Base-by-base conservation (phyloP, 2,329 filamentous ascomycete genomes). In the Dendrostoma leiphaemia region DNA sequence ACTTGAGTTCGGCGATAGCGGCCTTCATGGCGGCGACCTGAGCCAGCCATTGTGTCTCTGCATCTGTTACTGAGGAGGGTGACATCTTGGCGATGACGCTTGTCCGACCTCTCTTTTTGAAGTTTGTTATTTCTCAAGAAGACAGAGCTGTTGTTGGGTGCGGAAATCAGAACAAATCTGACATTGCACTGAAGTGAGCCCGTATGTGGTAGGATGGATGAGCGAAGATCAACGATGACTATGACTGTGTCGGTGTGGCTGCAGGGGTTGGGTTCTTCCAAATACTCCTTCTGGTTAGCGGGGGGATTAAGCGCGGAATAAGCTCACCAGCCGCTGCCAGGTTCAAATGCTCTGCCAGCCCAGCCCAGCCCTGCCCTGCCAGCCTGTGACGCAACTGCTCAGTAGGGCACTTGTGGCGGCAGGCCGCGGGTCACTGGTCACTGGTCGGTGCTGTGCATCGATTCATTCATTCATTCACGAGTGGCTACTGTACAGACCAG, bases 1-100 rank as follows among this genome's bases (percentile, higher is more conserved):
- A 69, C 51, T 82, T 78, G 49, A 97, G 76, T 21, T 88, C 82
- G 38, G 88, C 89, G 55, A 97, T 84, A 40, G 92, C 91, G 57
- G 88, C 82, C 65, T 88, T 87, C 94, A 99, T 97, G 29, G 88
- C 84, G 26, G 84, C 82, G 63, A 96, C 83, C 68, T 97, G 91
- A 56, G 85, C 81, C 61, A 93, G 85, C 94, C 94, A 97, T 81
- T 89, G 81, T 21, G 73, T 69, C 63, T 80, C 77, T 51, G 76
- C 76, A 29, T 69, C 71, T 47, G 59, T 56, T 38, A 61, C 59
- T 9, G 57, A 45, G 12, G 51, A 46, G 10, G 54, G 45, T 3
- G 45, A 29, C 53, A 59, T 59, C 0, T 28, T 56, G 35, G 24
- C 17, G n/a, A n/a, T n/a, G n/a, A n/a, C n/a, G n/a, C n/a, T n/a